These are phyloP conservation scores for Dalechampia spathulata DNA, from an alignment of 441 rosid genomes.

Conservation along the genomic window DNA sequence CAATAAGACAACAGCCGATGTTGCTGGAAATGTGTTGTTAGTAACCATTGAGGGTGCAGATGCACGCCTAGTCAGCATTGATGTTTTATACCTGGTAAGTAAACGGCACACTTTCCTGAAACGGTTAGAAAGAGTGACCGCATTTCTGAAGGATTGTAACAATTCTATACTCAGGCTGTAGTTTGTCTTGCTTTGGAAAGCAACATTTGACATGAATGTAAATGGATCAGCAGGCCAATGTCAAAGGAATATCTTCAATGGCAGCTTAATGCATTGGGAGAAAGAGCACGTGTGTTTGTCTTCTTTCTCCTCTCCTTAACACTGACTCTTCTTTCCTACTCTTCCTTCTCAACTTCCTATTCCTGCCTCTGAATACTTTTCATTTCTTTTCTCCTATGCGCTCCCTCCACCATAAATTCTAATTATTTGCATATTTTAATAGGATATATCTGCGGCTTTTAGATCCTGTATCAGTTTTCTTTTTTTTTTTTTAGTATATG, in stretches of 20 bases:
- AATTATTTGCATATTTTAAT: slow-evolving; percentile 17
- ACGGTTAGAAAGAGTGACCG: slow-evolving; percentile 30
- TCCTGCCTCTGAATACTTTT: slow-evolving; percentile 34
- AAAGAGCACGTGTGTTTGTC: slow-evolving; percentile 99
- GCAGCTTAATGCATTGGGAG: slow-evolving; percentile 99
- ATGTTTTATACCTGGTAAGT: slow-evolving; percentile 94
- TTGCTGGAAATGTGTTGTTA: slow-evolving; percentile 95
- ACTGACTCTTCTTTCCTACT: slow-evolving; percentile 87
- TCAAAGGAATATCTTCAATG: slow-evolving; percentile 97
- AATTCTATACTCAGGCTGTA: slow-evolving; percentile 58
- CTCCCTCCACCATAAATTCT: slow-evolving; percentile 21
- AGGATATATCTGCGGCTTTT: not conserved
- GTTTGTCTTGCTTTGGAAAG: slow-evolving; percentile 57
- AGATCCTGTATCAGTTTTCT: not conserved
- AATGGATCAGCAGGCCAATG: slow-evolving; percentile 99
- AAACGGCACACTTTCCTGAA: slow-evolving; percentile 19
- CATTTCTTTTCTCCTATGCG: slow-evolving; percentile 20
- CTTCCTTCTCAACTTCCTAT: slow-evolving; percentile 70
- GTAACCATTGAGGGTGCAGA: slow-evolving; percentile 92
- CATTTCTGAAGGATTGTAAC: slow-evolving; percentile 27
- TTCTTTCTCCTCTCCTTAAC: slow-evolving; percentile 97
- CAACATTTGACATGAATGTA: slow-evolving; percentile 83
- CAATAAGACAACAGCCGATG: slow-evolving; percentile 95
- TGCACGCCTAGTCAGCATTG: slow-evolving; percentile 98
- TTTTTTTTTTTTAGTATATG: not conserved